Evolutionary conservation across 2,329 filamentous ascomycete genomes (phyloP), one percentile per base, ranked within the genome.

Genomic region (Fusarium sp.): DNA sequence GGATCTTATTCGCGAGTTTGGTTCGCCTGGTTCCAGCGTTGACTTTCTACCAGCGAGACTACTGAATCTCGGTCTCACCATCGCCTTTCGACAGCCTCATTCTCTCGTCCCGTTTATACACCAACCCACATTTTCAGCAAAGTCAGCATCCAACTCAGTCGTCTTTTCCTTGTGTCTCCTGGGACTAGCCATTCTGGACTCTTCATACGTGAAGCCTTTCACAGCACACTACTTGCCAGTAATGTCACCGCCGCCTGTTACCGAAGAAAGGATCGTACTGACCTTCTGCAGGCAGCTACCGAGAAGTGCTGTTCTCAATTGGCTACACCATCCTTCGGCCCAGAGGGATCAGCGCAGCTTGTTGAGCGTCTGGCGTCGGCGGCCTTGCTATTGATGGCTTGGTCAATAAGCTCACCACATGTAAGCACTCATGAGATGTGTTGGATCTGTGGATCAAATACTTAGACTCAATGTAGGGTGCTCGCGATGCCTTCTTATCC

Each of bases 51-150:
- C 58, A 2, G 14, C 41, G 22, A 28, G 59, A 1, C 14, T 69
- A 8, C 26, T 62, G 0, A 69, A 66, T 8, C 54, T 70, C 26
- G 68, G 67, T 4, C 56, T 57, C 17, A 51, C 59, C n/a, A 36
- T 65, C 15, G 60, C 60, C 6, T 64, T 64, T 24, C 48, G 61
- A 28, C 59, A 62, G 8, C 61, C 61, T 15, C 65, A 70, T 13
- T 42, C 48, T 1, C 38, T 69, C 7, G 36, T 70, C 1, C 59
- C 58, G 1, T 69, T 68, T 28, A 47, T 70, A 7, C 68, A 70
- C 5, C 34, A 52, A 17, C 59, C 65, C 2, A 70, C 65, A 0
- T 70, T 70, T 6, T 64, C 65, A 5, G 59, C 68, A 6, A 65
- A 56, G 24, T 38, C 22, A 7, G 48, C 65, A 6, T 56, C 59